Conservation (phyloP, 192 early-diverging fungal genomes). For the Entomortierella lignicola region DNA sequence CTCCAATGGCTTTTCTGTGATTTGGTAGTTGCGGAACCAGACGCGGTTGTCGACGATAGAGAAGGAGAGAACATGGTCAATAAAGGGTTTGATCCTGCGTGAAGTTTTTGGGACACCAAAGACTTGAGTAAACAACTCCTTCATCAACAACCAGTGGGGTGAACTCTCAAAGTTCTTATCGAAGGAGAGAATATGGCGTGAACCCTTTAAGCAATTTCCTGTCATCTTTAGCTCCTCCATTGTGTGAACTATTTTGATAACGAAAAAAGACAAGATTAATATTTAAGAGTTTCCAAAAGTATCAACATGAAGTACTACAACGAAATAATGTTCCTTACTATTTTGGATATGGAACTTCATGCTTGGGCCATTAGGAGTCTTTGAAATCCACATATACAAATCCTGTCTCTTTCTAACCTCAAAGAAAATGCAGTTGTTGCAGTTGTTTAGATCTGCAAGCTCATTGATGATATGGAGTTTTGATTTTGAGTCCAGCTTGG, state of each 20-base stretch:
- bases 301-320: background rate
- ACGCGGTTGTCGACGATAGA: slow-evolving; percentile 88
- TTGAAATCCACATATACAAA: slow-evolving; percentile 95
- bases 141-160: slow-evolving; percentile 88
- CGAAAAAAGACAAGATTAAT: too few species aligned
- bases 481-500: slow-evolving; percentile 93
- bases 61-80: slow-evolving; percentile 94
- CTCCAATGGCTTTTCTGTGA: slow-evolving; percentile 68
- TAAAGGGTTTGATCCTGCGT: slow-evolving; percentile 94
- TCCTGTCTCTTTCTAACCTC: slow-evolving; percentile 93
- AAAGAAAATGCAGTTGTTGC: slow-evolving; percentile 98
- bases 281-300: too few species aligned
- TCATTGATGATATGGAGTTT: slow-evolving; percentile 93
- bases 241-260: slow-evolving; percentile 81
- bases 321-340: slow-evolving; percentile 58
- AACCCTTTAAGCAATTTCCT: slow-evolving; percentile 97
- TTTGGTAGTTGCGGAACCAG: slow-evolving; percentile 98
- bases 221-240: slow-evolving; percentile 99
- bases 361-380: slow-evolving; percentile 94
- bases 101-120: slow-evolving; percentile 91
- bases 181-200: slow-evolving; percentile 94
- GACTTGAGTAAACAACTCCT: slow-evolving; percentile 93
- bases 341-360: slow-evolving; percentile 96
- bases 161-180: slow-evolving; percentile 91
- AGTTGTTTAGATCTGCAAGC: slow-evolving; percentile 95